A percentile compares a stretch with the other conserved stretches of the same genome.
These are phyloP conservation scores for Cercospora sesami DNA, from an alignment of 2,329 filamentous ascomycete species.

Conservation along the genomic window DNA sequence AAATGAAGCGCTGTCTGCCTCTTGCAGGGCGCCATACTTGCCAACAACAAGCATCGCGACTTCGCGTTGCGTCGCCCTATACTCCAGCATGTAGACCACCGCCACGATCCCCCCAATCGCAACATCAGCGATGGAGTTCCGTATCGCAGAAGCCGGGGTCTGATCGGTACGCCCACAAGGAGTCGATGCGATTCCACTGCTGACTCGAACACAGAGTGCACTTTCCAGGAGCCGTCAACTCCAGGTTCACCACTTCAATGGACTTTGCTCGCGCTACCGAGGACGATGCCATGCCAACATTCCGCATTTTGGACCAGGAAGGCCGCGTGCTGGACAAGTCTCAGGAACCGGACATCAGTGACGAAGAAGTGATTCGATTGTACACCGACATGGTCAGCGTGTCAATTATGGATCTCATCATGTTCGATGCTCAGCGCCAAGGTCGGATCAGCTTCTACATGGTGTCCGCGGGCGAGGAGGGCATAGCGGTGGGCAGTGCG, in stretches of 20 bases:
- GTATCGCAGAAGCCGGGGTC: constrained; percentile 61
- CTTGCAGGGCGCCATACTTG: constrained; percentile 14
- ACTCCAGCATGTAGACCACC: neutral
- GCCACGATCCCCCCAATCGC: neutral
- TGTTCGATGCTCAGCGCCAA: constrained; percentile 97
- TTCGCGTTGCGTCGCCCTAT: neutral
- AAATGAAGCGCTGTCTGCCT: constrained; percentile 21
- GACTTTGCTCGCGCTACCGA: constrained; percentile 73
- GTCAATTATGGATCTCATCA: constrained; percentile 91
- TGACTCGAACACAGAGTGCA: constrained; percentile 46
- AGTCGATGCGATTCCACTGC: neutral
- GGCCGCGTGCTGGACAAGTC: constrained; percentile 76
- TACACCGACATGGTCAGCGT: constrained; percentile 67
- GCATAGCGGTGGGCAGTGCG: constrained; percentile 84
- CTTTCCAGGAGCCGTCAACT: constrained; percentile 94
- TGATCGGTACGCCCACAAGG: constrained; percentile 53
- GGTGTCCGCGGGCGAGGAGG: constrained; percentile 91
- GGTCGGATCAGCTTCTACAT: constrained; percentile 96
- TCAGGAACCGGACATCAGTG: constrained; percentile 64
- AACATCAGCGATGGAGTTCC: constrained; percentile 51
- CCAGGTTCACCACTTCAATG: constrained; percentile 81
- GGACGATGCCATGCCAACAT: constrained; percentile 79
- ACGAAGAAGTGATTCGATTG: constrained; percentile 60
- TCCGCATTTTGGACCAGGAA: constrained; percentile 86
- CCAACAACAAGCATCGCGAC: constrained; percentile 2